These are phyloP conservation scores for Aquilaria agallochum DNA, from an alignment of 441 rosid species.

Conservation along the genomic window DNA sequence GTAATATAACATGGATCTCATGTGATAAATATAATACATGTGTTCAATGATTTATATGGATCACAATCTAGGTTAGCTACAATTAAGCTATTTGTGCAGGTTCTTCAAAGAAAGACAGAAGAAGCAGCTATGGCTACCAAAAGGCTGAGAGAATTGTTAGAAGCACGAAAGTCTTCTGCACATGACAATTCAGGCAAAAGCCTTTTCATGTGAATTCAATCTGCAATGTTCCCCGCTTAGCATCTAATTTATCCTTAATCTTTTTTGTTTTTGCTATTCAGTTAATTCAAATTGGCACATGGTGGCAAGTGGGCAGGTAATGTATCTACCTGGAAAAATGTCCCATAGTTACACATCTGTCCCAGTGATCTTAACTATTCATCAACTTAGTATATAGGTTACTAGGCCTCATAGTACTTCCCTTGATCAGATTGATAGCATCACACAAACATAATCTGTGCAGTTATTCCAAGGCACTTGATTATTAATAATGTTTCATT, in stretches of 20 bases:
- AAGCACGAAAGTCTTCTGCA: conserved; percentile 45
- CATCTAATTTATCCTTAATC: conserved; percentile 20
- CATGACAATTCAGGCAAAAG: conserved; percentile 40
- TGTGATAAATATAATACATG: no score
- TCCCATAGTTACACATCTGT: no score
- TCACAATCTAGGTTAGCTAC: background rate
- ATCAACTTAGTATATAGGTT: no score
- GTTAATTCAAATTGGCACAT: conserved; percentile 47
- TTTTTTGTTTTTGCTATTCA: conserved; percentile 19
- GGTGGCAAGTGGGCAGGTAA: conserved; percentile 54
- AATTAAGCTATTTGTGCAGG: conserved; percentile 35
- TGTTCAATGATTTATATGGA: no score
- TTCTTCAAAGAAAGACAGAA: conserved; percentile 81
- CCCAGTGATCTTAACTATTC: no score
- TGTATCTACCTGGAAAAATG: background rate
- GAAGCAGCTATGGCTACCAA: conserved; percentile 69
- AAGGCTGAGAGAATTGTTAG: conserved; percentile 64
- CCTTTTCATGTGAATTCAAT: background rate
- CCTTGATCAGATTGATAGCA: no score
- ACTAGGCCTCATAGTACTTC: no score
- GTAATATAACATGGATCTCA: no score
- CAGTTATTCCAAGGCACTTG: no score
- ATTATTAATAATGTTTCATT: background rate
- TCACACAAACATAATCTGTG: no score
- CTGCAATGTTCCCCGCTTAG: background rate